Conservation (phyloP, 495 filamentous ascomycete genomes). For the Cudoniella acicularis region DNA sequence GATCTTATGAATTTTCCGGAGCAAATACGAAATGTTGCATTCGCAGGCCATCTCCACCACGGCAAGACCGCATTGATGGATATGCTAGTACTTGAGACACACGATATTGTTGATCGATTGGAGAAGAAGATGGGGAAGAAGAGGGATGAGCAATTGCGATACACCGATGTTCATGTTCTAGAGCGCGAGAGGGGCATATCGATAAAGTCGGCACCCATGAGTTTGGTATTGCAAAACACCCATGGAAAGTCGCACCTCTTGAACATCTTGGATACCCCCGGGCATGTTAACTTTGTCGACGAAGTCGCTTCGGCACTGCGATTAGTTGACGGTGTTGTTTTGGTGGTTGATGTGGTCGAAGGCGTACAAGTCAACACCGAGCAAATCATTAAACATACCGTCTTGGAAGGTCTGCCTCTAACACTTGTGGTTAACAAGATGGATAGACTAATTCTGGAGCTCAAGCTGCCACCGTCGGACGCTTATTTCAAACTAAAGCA, state of each 20-base stretch:
- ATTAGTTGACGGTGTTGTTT: constrained; percentile 83
- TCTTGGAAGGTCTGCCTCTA: constrained; percentile 84
- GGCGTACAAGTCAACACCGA: constrained; percentile 96
- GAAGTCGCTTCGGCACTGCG: constrained; percentile 87
- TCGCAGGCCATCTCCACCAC: constrained; percentile 93
- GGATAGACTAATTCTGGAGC: constrained; percentile 89
- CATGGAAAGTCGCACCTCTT: constrained; percentile 94
- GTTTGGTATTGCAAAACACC: constrained; percentile 78
- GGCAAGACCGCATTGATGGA: constrained; percentile 98
- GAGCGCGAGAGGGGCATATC: constrained; percentile 91
- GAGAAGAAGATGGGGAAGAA: constrained; percentile 77
- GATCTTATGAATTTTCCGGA: constrained; percentile 96
- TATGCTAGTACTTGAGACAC: constrained; percentile 93
- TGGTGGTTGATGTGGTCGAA: constrained; percentile 97
- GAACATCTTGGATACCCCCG: constrained; percentile 93
- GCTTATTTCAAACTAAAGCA: constrained; percentile 99
- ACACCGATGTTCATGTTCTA: constrained; percentile 86
- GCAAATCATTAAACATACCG: constrained; percentile 92
- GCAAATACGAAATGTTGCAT: constrained; percentile 85
- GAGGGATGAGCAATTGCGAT: constrained; percentile 85
- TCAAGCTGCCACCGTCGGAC: constrained; percentile 91
- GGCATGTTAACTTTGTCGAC: constrained; percentile 97
- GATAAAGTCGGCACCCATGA: constrained; percentile 93
- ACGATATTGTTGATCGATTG: constrained; percentile 72
- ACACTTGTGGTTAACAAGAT: constrained; percentile 94